Evolutionary conservation across 805 yeast species (phyloP), one percentile per base, ranked within the genome.

Genomic region (Ogataea methanolica): DNA sequence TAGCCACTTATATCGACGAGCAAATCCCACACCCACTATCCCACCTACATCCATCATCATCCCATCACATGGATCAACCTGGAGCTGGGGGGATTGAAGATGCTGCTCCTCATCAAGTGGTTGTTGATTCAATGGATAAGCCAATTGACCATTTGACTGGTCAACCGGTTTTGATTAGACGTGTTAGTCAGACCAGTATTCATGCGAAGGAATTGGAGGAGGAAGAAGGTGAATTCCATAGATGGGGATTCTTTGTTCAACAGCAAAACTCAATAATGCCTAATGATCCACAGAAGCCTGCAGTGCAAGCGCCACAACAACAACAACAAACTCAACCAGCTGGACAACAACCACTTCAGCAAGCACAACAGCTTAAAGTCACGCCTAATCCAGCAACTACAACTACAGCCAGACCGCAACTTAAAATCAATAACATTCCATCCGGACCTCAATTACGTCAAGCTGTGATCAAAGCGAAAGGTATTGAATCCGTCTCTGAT

Each of bases 181-280:
- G 83, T 5, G 68, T 78, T 5, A 82, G 88, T 0, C 85, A 79
- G 52, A 82, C 86, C 1, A 76, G 87, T 9, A 57, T 77, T 11
- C 81, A 85, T 58, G 88, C 90, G 15, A 83, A 80, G 63, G 79
- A 78, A 53, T 88, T 86, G 64, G 96, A 89, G 61, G 83, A 82
- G 51, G 97, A 90, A 62, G 97, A 90, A 70, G 97, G 97, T 57
- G 96, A 87, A 60, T 76, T 89, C 53, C 96, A 88, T 65, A 82
- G 85, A 67, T 82, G 89, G 82, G 96, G 96, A 17, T 80, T 82
- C 59, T 87, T 80, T 58, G 82, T 88, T 54, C 86, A 83, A 61
- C 88, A 81, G 59, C 79, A 83, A 50, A 61, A 63, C 44, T 58
- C 63, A 23, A 49, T 62, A 4, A 53, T 65, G 56, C 65, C 69